These are phyloP conservation scores for Botrytis deweyae DNA, from an alignment of 2,329 filamentous ascomycete species.

Conservation along the genomic window DNA sequence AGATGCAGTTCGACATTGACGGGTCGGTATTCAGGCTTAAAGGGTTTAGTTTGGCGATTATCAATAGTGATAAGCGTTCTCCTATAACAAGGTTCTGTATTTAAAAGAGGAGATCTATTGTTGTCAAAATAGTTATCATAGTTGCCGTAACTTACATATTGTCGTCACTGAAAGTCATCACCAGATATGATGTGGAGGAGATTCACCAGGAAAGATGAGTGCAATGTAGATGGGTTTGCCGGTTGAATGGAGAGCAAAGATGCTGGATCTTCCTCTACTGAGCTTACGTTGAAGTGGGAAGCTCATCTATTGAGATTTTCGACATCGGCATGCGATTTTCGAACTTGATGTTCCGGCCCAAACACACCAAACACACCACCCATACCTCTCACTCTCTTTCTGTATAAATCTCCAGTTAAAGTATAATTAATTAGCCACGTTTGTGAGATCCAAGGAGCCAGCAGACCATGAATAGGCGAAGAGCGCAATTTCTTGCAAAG, in stretches of 20 bases:
- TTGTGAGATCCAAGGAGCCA: neutral
- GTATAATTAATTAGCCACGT: accelerated
- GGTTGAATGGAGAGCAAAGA: neutral
- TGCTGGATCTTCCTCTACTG: neutral
- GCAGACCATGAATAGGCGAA: too few species aligned
- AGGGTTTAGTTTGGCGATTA: neutral
- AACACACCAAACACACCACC: neutral
- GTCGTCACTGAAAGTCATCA: neutral
- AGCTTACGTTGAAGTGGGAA: neutral
- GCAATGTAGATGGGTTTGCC: accelerated
- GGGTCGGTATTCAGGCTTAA: neutral
- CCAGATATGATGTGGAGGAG: neutral
- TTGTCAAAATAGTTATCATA: neutral
- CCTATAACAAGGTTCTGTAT: neutral
- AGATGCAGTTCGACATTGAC: accelerated
- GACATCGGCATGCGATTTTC: neutral
- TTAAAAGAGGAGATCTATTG: accelerated
- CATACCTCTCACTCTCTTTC: neutral
- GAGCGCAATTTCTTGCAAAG: neutral
- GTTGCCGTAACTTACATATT: too few species aligned
- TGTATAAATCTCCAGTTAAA: neutral
- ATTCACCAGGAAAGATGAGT: neutral
- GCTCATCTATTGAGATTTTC: neutral
- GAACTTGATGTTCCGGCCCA: neutral
- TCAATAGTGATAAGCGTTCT: neutral